Conservation (phyloP, 2,329 filamentous ascomycete species). For the Diaporthe caulivora region DNA sequence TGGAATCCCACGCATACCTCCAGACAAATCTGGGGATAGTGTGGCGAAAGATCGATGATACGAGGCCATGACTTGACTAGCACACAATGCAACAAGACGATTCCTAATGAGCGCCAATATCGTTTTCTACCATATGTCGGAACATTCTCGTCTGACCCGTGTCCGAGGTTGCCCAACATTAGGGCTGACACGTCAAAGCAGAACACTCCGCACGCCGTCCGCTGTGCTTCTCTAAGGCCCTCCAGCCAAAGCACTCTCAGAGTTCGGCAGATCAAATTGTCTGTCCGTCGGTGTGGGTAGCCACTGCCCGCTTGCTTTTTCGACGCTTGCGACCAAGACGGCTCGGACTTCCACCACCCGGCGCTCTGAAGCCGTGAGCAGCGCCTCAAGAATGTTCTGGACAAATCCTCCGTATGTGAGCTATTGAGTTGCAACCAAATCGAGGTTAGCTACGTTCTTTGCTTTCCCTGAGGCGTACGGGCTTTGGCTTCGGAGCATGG, state of each 20-base stretch:
- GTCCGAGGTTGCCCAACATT: slow-evolving; percentile 34
- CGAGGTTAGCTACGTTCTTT: not conserved
- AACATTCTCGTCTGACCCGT: slow-evolving; percentile 31
- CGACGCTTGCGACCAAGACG: slow-evolving; percentile 9
- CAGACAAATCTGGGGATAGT: not conserved
- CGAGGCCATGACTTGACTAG: slow-evolving; percentile 17
- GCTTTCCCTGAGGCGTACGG: not conserved
- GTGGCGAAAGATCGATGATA: slow-evolving; percentile 8
- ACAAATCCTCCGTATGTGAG: not conserved
- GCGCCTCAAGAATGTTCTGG: not conserved
- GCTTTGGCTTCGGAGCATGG: not conserved
- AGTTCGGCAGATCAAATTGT: not conserved
- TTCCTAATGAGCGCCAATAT: not conserved
- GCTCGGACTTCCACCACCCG: slow-evolving; percentile 8
- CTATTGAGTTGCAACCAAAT: not conserved
- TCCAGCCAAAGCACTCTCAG: not conserved
- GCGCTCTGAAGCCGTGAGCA: slow-evolving; percentile 9
- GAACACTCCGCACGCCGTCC: slow-evolving; percentile 8
- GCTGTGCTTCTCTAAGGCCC: not conserved
- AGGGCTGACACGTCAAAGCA: slow-evolving; percentile 33
- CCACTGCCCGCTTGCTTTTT: slow-evolving; percentile 17
- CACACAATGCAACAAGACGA: not conserved
- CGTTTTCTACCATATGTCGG: slow-evolving; percentile 3
- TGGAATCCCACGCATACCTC: not conserved
- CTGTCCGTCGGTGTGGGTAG: not conserved